Evolutionary conservation across 1,284 basidiomycete genomes (phyloP).

Genomic region (Trichosporon inkin): DNA sequence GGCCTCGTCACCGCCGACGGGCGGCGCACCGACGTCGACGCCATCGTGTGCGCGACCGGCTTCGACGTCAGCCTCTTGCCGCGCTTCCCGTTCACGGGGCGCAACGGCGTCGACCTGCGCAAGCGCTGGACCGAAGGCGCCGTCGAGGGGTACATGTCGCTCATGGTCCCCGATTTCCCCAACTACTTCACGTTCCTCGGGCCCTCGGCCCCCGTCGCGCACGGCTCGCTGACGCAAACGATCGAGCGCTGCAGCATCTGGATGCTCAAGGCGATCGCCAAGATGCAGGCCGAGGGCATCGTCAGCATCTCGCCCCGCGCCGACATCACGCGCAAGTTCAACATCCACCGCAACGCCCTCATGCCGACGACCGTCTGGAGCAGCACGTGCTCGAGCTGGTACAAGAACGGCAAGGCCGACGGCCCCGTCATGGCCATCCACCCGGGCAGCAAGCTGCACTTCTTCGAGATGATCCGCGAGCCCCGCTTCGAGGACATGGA

Average conservation of each 20-base stretch:
- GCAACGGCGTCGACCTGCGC: conserved; percentile 31
- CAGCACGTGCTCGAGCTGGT: conserved; percentile 29
- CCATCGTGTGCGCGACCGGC: conserved; percentile 36
- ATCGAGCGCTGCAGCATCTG: conserved; percentile 24
- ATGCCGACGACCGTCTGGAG: conserved; percentile 33
- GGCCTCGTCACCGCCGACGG: conserved; percentile 30
- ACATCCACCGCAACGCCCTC: conserved; percentile 34
- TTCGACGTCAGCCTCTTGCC: conserved; percentile 39
- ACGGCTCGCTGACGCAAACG: conserved; percentile 30
- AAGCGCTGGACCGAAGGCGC: conserved; percentile 34
- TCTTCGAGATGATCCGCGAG: conserved; percentile 31
- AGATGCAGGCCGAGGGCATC: conserved; percentile 31
- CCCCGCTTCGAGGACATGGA: conserved; percentile 43
- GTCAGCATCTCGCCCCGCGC: conserved; percentile 29
- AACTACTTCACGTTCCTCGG: conserved; percentile 35
- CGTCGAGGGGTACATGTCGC: conserved; percentile 33
- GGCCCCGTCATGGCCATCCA: conserved; percentile 25
- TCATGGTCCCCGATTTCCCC: conserved; percentile 36
- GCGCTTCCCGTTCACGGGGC: conserved; percentile 32
- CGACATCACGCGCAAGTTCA: conserved; percentile 35
- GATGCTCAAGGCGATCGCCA: conserved; percentile 22
- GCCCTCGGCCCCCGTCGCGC: conserved; percentile 31
- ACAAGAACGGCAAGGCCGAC: conserved; percentile 25
- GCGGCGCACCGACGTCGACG: conserved; percentile 28
- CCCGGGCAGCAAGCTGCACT: conserved; percentile 25